A percentile compares a stretch with the other conserved stretches of the same genome.
phyloP scores from a whole-genome alignment of 2,329 filamentous ascomycete species.

The Cadophora luteo-olivacea region DNA sequence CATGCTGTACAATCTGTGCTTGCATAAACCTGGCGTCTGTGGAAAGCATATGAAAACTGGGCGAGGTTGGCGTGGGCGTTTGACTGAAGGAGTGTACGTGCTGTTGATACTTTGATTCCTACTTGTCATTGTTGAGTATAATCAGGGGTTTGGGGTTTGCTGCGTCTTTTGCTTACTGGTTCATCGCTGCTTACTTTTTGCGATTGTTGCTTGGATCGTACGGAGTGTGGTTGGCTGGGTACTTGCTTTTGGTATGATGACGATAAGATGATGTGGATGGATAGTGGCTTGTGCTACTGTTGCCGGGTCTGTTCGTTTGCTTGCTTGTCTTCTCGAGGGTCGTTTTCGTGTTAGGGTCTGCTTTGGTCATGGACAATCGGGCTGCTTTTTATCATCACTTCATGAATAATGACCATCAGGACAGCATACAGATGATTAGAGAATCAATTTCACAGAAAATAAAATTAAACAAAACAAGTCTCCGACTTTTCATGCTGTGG shows the following conservation, averaged over 20 bases:
- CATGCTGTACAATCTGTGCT: conserved; percentile 37
- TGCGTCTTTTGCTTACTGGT: conserved; percentile 20
- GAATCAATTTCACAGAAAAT: conserved; percentile 24
- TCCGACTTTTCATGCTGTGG: background rate
- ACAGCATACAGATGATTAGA: conserved; percentile 22
- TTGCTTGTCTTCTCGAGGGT: conserved; percentile 17
- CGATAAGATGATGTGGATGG: conserved; percentile 25
- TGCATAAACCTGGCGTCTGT: conserved; percentile 38
- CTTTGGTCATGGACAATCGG: conserved; percentile 15
- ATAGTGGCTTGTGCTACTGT: conserved; percentile 20
- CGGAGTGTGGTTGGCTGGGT: conserved; percentile 27
- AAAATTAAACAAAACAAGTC: conserved; percentile 16
- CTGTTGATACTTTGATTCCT: conserved; percentile 18
- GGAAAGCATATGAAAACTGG: conserved; percentile 31
- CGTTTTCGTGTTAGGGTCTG: conserved; percentile 3
- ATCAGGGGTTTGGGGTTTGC: conserved; percentile 16
- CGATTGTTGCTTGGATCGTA: conserved; percentile 21
- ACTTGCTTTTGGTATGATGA: conserved; percentile 24
- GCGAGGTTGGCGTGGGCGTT: conserved; percentile 26
- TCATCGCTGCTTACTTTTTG: conserved; percentile 11
- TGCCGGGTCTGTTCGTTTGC: conserved; percentile 18
- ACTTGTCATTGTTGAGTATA: conserved; percentile 26
- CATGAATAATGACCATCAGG: conserved; percentile 26
- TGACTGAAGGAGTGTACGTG: conserved; percentile 18
- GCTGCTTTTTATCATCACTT: conserved; percentile 17